Percentiles rank a stretch among this genome's conserved stretches.
phyloP scores from a whole-genome alignment of 345 rosid genomes.

The Mangifera indica region DNA sequence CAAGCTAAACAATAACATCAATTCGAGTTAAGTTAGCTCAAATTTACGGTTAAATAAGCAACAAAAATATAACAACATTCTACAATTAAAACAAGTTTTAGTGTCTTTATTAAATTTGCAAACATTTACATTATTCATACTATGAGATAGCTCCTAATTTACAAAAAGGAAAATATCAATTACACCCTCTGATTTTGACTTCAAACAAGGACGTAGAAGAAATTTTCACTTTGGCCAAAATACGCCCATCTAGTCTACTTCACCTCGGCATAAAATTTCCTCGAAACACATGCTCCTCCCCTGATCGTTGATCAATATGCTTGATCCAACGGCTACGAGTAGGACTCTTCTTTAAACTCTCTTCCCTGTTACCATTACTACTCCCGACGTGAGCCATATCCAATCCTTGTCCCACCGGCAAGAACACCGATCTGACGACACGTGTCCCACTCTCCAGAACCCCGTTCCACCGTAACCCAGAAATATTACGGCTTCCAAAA shows the following conservation, averaged over 20 bases:
- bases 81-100: no score
- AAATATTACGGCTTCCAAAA: conserved; percentile 21
- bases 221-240: not conserved
- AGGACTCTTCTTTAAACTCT: conserved; percentile 23
- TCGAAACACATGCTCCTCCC: conserved; percentile 73
- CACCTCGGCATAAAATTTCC: conserved; percentile 17
- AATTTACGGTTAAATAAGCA: no score
- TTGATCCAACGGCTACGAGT: conserved; percentile 72
- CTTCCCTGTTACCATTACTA: conserved; percentile 26
- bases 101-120: conserved; percentile 1
- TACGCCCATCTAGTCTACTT: not conserved
- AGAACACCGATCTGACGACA: conserved; percentile 57
- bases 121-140: not conserved
- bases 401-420: conserved; percentile 79
- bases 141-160: no score
- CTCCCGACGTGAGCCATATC: conserved; percentile 70
- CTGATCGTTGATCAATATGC: conserved; percentile 61
- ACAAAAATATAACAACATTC: no score
- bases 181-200: not conserved
- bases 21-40: no score
- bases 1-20: no score
- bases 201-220: not conserved
- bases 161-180: not conserved
- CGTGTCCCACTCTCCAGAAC: conserved; percentile 52
- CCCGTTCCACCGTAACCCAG: conserved; percentile 60